These are phyloP conservation scores for Nakazawaea holstii DNA, from an alignment of 805 yeast genomes.

Conservation along the genomic window DNA sequence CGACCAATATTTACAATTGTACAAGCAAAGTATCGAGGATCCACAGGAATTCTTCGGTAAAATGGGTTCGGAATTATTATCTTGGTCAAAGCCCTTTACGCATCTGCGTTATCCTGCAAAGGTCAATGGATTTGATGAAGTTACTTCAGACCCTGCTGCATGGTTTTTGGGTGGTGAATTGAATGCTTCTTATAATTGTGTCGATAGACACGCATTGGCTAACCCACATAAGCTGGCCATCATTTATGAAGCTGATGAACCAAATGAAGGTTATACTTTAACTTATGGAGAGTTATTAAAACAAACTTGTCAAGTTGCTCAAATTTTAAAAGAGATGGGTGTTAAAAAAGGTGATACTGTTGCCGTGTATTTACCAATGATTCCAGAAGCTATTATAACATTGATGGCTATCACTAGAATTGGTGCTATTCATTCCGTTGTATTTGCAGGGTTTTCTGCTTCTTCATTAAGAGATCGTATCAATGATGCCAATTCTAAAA, in stretches of 20 bases:
- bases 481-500: slow-evolving; percentile 64
- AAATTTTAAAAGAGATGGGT: slow-evolving; percentile 60
- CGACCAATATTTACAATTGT: slow-evolving; percentile 43
- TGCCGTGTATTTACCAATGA: slow-evolving; percentile 84
- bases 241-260: slow-evolving; percentile 79
- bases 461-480: slow-evolving; percentile 69
- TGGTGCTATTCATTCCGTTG: slow-evolving; percentile 82
- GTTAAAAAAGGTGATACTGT: slow-evolving; percentile 80
- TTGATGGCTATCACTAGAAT: slow-evolving; percentile 73
- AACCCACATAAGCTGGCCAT: slow-evolving; percentile 72
- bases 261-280: slow-evolving; percentile 52
- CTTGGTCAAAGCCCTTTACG: slow-evolving; percentile 51
- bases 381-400: slow-evolving; percentile 71
- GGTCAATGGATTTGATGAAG: slow-evolving; percentile 39
- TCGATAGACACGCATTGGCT: slow-evolving; percentile 72
- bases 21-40: slow-evolving; percentile 50
- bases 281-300: slow-evolving; percentile 69
- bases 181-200: slow-evolving; percentile 77
- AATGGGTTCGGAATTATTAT: slow-evolving; percentile 41
- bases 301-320: slow-evolving; percentile 68
- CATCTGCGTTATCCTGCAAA: slow-evolving; percentile 37
- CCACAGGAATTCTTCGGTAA: slow-evolving; percentile 53
- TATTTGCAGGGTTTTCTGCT: slow-evolving; percentile 80
- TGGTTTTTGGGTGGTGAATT: slow-evolving; percentile 81
- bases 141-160: slow-evolving; percentile 46